A percentile compares a stretch with the other conserved stretches of the same genome.
phyloP scores from a whole-genome alignment of 73 alveolate genomes.

The Blepharisma stoltei region DNA sequence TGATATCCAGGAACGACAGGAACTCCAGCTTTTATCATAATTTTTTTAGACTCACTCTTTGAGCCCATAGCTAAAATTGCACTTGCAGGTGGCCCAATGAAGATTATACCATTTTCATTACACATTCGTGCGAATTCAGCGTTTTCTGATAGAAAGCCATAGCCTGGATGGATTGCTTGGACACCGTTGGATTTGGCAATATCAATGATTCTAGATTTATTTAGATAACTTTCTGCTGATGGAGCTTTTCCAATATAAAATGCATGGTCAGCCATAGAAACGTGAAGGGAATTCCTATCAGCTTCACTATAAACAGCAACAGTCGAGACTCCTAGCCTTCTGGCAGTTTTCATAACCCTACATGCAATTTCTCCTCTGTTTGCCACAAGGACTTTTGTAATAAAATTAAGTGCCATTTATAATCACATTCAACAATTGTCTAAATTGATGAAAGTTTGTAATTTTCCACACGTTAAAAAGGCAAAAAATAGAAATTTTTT shows the following conservation, averaged over 20 bases:
- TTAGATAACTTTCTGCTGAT: slow-evolving; percentile 65
- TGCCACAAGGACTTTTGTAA: slow-evolving; percentile 86
- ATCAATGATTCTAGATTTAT: slow-evolving; percentile 60
- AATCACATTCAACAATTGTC: too few species aligned
- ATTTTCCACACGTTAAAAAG: too few species aligned
- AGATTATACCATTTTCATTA: slow-evolving; percentile 47
- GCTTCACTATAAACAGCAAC: slow-evolving; percentile 92
- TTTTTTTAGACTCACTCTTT: slow-evolving; percentile 66
- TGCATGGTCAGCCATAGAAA: slow-evolving; percentile 85
- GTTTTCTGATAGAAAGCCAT: slow-evolving; percentile 92
- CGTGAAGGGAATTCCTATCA: slow-evolving; percentile 81
- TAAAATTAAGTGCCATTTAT: slow-evolving; percentile 35
- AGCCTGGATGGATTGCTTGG: slow-evolving; percentile 95
- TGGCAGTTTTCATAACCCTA: slow-evolving; percentile 82
- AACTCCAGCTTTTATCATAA: slow-evolving; percentile 64
- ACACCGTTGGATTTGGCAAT: slow-evolving; percentile 71
- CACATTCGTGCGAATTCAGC: slow-evolving; percentile 84
- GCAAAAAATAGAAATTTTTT: too few species aligned
- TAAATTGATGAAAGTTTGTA: too few species aligned
- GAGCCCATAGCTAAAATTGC: slow-evolving; percentile 64
- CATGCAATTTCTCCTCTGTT: slow-evolving; percentile 97
- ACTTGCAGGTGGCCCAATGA: slow-evolving; percentile 66
- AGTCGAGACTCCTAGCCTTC: slow-evolving; percentile 53
- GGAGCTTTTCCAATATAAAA: slow-evolving; percentile 79
- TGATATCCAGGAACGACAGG: slow-evolving; percentile 63